Base-by-base conservation (phyloP, 2,329 filamentous ascomycete species). In the Scedosporium apiospermum region DNA sequence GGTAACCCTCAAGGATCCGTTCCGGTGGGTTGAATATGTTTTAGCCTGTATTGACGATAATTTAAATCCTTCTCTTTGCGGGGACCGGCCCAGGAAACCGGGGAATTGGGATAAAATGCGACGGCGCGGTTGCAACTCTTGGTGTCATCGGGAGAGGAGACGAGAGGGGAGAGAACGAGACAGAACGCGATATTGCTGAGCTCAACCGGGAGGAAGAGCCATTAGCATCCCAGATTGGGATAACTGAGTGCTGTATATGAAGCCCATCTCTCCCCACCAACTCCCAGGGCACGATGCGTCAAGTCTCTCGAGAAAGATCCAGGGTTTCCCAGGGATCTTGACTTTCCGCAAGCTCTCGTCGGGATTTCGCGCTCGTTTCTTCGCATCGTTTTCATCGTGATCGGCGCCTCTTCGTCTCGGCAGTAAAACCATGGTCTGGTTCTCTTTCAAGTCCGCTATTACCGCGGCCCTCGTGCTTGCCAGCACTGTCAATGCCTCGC, bases 21-120 rank as follows among this genome's bases (percentile, higher is more conserved):
- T 5, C 51, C 18, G 51, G 51, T 55, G 51, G 51, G 51, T 55
- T 55, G 18, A 55, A 55, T 55, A 3, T 55, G 23, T 55, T 38
- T 55, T 55, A 55, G 51, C 18, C 51, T 55, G 14, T 55, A 55
- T 55, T 27, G 51, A 55, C 4, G 12, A 55, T 55, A 23, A 23
- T 14, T 30, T 55, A 23, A 23, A 14, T 0, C 21, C 51, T 23
- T 30, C 51, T 55, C 18, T 23, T 6, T 55, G 6, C 12, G 7
- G 51, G 18, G 51, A 16, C 23, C 18, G 18, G 51, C 18, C 18
- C 21, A 18, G 23, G 6, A 21, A 21, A 49, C 44, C 44, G 44
- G n/a, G 51, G 51, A 55, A 55, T 55, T 55, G 51, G 51, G 51
- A 55, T 55, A 55, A 55, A 55, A 55, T 55, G 51, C 51, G 51